Conservation (phyloP, 176 grass and related monocot genomes). For the Bothriochloa decipiens region DNA sequence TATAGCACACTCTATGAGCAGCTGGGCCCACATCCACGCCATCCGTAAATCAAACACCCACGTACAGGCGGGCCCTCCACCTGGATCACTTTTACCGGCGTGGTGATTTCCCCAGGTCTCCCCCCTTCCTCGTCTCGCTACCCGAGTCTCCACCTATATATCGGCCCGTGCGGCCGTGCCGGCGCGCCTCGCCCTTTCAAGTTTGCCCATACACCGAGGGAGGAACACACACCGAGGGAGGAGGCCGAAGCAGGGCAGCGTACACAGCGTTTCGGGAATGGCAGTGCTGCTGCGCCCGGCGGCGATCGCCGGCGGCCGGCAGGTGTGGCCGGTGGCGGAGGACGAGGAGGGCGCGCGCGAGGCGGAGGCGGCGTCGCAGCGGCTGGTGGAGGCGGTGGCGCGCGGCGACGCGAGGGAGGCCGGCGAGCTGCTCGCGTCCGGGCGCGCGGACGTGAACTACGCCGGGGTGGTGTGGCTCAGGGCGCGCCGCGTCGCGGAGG, state of each 20-base stretch:
- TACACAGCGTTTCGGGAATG: conserved; percentile 41
- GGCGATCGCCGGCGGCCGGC: conserved; percentile 62
- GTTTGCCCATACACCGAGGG: conserved; percentile 39
- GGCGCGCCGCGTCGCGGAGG: conserved; percentile 59
- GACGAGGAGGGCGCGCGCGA: conserved; percentile 42
- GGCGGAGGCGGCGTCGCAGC: conserved; percentile 67
- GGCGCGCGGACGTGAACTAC: conserved; percentile 84
- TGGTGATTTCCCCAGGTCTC: neutral
- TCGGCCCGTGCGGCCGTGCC: neutral
- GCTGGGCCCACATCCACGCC: neutral
- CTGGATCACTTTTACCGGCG: neutral
- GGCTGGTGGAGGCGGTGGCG: conserved; percentile 81
- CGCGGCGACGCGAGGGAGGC: conserved; percentile 57
- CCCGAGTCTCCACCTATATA: conserved; percentile 54
- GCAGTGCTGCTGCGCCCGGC: conserved; percentile 71
- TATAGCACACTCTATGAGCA: conserved; percentile 4
- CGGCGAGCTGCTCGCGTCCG: conserved; percentile 60
- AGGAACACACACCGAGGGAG: conserved; percentile 15
- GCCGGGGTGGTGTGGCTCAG: conserved; percentile 81
- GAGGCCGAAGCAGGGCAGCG: conserved; percentile 4
- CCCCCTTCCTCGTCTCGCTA: neutral
- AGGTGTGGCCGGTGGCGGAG: conserved; percentile 76
- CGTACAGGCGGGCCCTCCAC: neutral
- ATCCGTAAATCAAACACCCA: neutral
- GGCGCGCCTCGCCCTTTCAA: conserved; percentile 75